Evolutionary conservation across 208 protist genomes (phyloP), one percentile per base, ranked within the genome.

Genomic region (Zelonia costaricensis): DNA sequence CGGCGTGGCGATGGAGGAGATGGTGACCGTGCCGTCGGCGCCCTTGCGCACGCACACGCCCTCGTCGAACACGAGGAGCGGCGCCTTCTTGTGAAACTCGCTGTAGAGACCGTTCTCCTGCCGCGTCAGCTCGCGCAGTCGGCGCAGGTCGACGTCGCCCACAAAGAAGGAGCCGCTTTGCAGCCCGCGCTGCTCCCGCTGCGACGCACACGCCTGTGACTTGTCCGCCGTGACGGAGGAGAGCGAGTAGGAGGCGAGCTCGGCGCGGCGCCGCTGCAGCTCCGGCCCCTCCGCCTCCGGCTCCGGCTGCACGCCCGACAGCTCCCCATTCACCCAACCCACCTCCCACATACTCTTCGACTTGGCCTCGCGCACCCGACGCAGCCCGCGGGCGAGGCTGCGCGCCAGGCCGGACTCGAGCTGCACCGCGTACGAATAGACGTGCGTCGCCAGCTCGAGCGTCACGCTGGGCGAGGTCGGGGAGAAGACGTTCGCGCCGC

Each of bases 111-210:
- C 78, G 25, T 58, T 68, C n/a, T 86, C 74, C 25, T 74, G 80
- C 25, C 80, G 42, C 6, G 80, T 69, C 1, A 48, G 28, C 47
- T 96, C 90, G 1, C 78, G 75, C 38, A 96, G 56, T 4, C 62
- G 79, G 22, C 65, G 51, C 40, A 96, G 64, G 27, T 96, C 85
- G 8, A 82, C 62, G 27, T 88, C 77, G 25, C 90, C 90, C 15
- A 96, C 78, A 73, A 92, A 93, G 72, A 88, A 92, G 31, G 84
- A 84, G n/a, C 90, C 90, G 8, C 80, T 67, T 30, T 84, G 79
- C n/a, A 92, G 63, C 1, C 79, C 82, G 15, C 70, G 46, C 49
- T 35, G 9, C 59, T 84, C 81, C 12, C 82, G 81, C 38, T 86
- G 56, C 23, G 75, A 75, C 6, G 90, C 87, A 52, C 85, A 89